phyloP scores from a whole-genome alignment of 1,284 basidiomycete genomes.

The Spongispora temasekensis region DNA sequence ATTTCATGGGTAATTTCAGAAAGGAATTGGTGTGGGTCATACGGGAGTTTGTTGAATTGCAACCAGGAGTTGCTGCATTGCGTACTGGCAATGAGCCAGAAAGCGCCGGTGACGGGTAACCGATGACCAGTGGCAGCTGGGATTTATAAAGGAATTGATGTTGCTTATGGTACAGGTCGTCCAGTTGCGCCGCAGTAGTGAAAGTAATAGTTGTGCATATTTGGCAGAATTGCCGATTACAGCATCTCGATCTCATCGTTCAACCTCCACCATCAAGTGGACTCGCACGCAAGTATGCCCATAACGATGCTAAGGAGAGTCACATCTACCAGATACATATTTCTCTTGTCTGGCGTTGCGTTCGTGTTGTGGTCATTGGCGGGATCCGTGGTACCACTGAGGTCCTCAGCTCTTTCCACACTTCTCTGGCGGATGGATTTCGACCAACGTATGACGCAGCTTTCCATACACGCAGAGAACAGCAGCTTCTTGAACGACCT shows the following conservation, averaged over 20 bases:
- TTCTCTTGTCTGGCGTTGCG: constrained; percentile 23
- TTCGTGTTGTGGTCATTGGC: constrained; percentile 30
- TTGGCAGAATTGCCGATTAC: too few relatives aligned
- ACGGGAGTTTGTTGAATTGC: background rate
- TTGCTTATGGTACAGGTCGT: background rate
- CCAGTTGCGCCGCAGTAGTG: background rate
- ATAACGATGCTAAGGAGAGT: constrained; percentile 9
- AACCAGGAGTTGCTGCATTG: background rate
- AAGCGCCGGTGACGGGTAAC: background rate
- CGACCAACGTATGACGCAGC: constrained; percentile 1
- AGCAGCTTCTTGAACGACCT: constrained; percentile 20
- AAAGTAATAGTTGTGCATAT: too few relatives aligned
- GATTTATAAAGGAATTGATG: background rate
- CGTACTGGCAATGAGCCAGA: background rate
- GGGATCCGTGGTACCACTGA: constrained; percentile 13
- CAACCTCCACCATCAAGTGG: background rate
- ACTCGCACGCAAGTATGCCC: constrained; percentile 28
- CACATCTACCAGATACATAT: constrained; percentile 26
- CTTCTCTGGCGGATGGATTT: constrained; percentile 19
- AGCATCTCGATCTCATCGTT: too few relatives aligned
- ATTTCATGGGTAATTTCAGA: background rate
- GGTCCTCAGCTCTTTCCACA: constrained; percentile 10
- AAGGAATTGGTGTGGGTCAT: background rate
- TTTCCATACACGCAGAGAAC: background rate
- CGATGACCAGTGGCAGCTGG: background rate